Evolutionary conservation across 129 eudicot species (phyloP).

Genomic region (Smallanthus sonchifolius): DNA sequence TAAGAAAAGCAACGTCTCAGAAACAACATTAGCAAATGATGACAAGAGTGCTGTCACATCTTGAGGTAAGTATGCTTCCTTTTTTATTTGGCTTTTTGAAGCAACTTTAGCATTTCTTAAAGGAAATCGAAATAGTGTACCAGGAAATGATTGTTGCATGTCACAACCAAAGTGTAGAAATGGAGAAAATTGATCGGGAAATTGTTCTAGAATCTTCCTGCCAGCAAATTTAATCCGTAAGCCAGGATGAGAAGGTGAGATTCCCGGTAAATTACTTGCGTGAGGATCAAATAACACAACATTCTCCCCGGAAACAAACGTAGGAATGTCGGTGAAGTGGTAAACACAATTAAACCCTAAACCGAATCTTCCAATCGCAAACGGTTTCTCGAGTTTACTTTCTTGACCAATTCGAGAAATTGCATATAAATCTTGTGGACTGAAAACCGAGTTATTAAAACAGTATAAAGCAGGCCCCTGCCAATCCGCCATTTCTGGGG

Average conservation of each 20-base stretch:
- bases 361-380: slow-evolving; percentile 98
- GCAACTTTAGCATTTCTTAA: slow-evolving; percentile 73
- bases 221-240: slow-evolving; percentile 84
- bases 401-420: slow-evolving; percentile 98
- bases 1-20: slow-evolving; percentile 78
- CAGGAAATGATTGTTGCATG: slow-evolving; percentile 80
- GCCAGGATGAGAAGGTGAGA: slow-evolving; percentile 98
- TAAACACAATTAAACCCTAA: slow-evolving; percentile 95
- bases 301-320: slow-evolving; percentile 96
- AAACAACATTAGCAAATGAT: slow-evolving; percentile 82
- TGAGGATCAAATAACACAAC: slow-evolving; percentile 97
- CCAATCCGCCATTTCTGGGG: slow-evolving; percentile 99
- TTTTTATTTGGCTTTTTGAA: slow-evolving; percentile 88
- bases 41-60: slow-evolving; percentile 86
- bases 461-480: slow-evolving; percentile 98
- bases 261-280: slow-evolving; percentile 95
- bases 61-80: slow-evolving; percentile 76
- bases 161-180: slow-evolving; percentile 95
- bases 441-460: slow-evolving; percentile 88
- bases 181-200: slow-evolving; percentile 97
- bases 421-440: slow-evolving; percentile 88
- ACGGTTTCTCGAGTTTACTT: slow-evolving; percentile 91
- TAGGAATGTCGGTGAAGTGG: slow-evolving; percentile 91
- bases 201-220: slow-evolving; percentile 76
- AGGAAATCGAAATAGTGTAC: slow-evolving; percentile 96